Evolutionary conservation across 1,284 basidiomycete genomes (phyloP).

Genomic region (Cronartium quercuum): DNA sequence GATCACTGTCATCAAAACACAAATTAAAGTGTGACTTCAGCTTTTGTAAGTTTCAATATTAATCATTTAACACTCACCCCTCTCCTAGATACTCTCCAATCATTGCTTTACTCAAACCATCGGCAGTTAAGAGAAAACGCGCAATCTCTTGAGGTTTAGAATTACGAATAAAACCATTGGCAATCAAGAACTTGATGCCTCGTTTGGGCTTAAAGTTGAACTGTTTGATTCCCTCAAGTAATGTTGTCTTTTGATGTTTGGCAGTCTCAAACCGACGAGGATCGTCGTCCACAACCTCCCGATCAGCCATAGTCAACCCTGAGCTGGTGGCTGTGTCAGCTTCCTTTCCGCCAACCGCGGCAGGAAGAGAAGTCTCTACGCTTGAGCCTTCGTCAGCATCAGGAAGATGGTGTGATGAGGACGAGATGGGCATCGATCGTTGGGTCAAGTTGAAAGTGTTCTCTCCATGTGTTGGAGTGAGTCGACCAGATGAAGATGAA

Average conservation of each 20-base stretch:
- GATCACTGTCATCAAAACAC: conserved; percentile 58
- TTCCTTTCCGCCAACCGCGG: conserved; percentile 32
- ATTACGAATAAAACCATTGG: conserved; percentile 79
- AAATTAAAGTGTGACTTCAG: not conserved
- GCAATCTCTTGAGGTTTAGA: conserved; percentile 75
- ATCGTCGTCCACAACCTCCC: conserved; percentile 65
- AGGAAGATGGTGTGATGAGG: conserved; percentile 7
- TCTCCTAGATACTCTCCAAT: conserved; percentile 98
- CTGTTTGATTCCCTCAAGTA: conserved; percentile 91
- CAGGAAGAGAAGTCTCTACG: conserved; percentile 44
- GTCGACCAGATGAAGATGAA: conserved; percentile 26
- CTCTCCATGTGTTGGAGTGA: not conserved
- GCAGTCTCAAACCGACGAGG: conserved; percentile 90
- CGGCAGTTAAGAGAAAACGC: conserved; percentile 75
- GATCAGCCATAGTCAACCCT: conserved; percentile 64
- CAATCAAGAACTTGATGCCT: conserved; percentile 80
- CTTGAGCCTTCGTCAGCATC: conserved; percentile 39
- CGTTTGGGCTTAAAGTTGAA: conserved; percentile 98
- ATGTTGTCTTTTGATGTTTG: conserved; percentile 91
- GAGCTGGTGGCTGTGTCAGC: conserved; percentile 41
- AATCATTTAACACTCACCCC: conserved; percentile 58
- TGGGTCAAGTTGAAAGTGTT: conserved; percentile 43
- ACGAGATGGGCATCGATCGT: conserved; percentile 2
- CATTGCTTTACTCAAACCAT: conserved; percentile 89
- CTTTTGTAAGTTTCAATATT: not conserved